Evolutionary conservation across 2,329 filamentous ascomycete species (phyloP).

Genomic region (Aspergillus sp.): DNA sequence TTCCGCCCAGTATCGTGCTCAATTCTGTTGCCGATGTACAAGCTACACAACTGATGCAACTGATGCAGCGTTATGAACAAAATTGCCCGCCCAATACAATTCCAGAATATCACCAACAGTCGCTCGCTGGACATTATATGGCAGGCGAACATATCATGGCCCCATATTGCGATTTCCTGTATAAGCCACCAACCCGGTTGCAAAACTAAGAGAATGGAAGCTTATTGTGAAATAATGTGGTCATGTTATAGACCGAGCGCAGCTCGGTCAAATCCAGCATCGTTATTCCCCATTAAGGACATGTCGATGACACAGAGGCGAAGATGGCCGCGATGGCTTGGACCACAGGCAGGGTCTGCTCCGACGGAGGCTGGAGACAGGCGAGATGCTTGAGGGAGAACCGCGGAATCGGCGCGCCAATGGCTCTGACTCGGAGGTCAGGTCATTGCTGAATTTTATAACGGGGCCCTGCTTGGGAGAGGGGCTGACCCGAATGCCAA

Average conservation of each 20-base stretch:
- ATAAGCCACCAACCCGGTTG: conserved; percentile 24
- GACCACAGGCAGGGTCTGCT: conserved; percentile 54
- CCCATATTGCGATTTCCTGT: conserved; percentile 24
- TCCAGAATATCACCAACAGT: conserved; percentile 21
- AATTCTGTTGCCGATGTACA: conserved; percentile 22
- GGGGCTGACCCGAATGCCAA: too few relatives aligned
- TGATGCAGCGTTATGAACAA: conserved; percentile 25
- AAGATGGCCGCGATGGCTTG: conserved; percentile 84
- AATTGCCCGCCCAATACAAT: conserved; percentile 22
- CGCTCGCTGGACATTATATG: conserved; percentile 20
- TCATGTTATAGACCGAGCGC: too few relatives aligned
- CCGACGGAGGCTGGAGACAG: conserved; percentile 49
- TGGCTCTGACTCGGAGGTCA: conserved; percentile 70
- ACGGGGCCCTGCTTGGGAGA: too few relatives aligned
- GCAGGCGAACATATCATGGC: conserved; percentile 23
- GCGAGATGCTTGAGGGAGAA: conserved; percentile 96
- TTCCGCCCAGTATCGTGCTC: conserved; percentile 21
- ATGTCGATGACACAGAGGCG: conserved; percentile 67
- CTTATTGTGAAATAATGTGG: too few relatives aligned
- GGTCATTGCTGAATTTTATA: too few relatives aligned
- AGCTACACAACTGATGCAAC: conserved; percentile 21
- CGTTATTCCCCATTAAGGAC: too few relatives aligned
- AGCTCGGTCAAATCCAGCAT: too few relatives aligned
- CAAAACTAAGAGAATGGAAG: too few relatives aligned
- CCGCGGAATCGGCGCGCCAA: conserved; percentile 88